phyloP scores from a whole-genome alignment of 1,284 basidiomycete species.

The Leccinum pachyderme region DNA sequence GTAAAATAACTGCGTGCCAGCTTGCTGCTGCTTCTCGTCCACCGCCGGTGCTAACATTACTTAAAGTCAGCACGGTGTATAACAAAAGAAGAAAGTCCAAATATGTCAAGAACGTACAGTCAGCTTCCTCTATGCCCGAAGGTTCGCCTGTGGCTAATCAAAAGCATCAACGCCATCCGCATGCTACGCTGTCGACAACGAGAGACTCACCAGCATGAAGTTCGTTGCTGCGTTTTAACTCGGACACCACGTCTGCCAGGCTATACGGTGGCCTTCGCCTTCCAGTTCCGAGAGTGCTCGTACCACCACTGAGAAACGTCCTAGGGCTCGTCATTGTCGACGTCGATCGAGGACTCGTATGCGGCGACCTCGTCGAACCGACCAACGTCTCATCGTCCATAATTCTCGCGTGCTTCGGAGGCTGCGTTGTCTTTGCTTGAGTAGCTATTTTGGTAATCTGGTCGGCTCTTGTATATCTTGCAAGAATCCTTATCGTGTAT shows the following conservation, averaged over 20 bases:
- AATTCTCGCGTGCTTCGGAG: not conserved
- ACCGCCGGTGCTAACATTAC: slow-evolving; percentile 12
- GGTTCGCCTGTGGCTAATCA: slow-evolving; percentile 25
- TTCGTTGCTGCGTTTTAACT: slow-evolving; percentile 18
- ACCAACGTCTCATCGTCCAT: slow-evolving; percentile 31
- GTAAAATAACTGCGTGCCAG: slow-evolving; percentile 23
- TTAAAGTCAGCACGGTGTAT: slow-evolving; percentile 5
- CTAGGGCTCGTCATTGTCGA: slow-evolving; percentile 18
- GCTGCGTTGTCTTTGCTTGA: not conserved
- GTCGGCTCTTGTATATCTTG: not conserved
- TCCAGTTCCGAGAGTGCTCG: slow-evolving; percentile 2
- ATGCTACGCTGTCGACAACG: not conserved
- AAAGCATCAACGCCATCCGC: not conserved
- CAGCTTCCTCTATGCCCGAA: slow-evolving; percentile 12
- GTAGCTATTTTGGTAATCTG: slow-evolving; percentile 4
- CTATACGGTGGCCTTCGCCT: slow-evolving; percentile 9
- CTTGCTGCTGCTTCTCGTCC: slow-evolving; percentile 28
- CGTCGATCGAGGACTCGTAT: slow-evolving; percentile 20
- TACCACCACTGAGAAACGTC: slow-evolving; percentile 12
- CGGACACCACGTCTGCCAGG: slow-evolving; percentile 24
- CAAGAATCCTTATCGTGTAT: not conserved
- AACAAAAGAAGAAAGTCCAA: not conserved
- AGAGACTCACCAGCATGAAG: slow-evolving; percentile 18
- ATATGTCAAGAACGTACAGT: slow-evolving; percentile 14
- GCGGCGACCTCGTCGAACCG: slow-evolving; percentile 20